A percentile compares a stretch with the other conserved stretches of the same genome.
These are phyloP conservation scores for Saccharomycopsis olivae DNA, from an alignment of 805 yeast genomes.

Conservation along the genomic window DNA sequence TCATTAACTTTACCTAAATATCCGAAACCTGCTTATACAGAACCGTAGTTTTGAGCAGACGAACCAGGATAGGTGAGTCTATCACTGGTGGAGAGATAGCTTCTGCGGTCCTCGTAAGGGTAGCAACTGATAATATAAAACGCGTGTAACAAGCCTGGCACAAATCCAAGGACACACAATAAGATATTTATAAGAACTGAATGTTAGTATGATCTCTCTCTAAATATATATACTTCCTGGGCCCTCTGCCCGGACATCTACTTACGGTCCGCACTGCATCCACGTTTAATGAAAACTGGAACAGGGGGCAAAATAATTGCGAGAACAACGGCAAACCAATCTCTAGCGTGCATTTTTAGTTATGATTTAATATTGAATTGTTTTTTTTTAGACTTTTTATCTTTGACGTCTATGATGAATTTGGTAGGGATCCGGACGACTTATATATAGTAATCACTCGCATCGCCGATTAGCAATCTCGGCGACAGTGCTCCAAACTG, in stretches of 20 bases:
- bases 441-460: neutral
- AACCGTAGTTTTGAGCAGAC: conserved; percentile 19
- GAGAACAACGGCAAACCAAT: conserved; percentile 57
- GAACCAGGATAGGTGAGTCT: conserved; percentile 19
- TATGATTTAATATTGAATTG: neutral
- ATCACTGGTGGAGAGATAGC: conserved; percentile 14
- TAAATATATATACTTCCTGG: neutral
- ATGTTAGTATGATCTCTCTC: neutral
- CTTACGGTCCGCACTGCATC: conserved; percentile 46
- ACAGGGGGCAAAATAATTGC: conserved; percentile 65
- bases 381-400: neutral
- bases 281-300: conserved; percentile 61
- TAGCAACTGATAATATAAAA: conserved; percentile 52
- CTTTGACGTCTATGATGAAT: neutral
- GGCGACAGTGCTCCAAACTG: neutral
- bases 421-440: neutral
- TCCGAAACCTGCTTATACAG: no score
- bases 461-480: neutral
- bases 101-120: conserved; percentile 30
- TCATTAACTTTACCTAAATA: no score
- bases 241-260: conserved; percentile 9
- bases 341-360: conserved; percentile 28
- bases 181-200: conserved; percentile 47
- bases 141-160: conserved; percentile 64
- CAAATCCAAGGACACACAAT: conserved; percentile 49